A percentile compares a stretch with the other conserved stretches of the same genome.
phyloP scores from a whole-genome alignment of 179 eudicot genomes.

The Camellia oleifera region DNA sequence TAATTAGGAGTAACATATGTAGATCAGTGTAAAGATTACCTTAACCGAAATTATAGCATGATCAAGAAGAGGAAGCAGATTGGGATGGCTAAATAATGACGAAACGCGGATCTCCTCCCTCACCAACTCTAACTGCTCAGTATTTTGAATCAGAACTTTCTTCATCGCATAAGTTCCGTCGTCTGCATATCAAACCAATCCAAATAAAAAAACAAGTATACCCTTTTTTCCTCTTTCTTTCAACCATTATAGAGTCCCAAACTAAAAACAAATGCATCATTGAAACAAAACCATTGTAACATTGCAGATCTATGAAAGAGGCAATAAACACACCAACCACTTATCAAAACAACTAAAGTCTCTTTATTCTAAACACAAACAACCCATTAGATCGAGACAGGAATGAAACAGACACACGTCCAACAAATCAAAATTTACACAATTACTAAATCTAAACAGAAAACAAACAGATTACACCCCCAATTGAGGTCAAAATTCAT shows the following conservation, averaged over 20 bases:
- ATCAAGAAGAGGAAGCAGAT: slow-evolving; percentile 94
- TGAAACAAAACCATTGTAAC: neutral
- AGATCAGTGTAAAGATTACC: slow-evolving; percentile 37
- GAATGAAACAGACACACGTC: neutral
- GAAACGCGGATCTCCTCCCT: slow-evolving; percentile 96
- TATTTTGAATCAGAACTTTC: slow-evolving; percentile 87
- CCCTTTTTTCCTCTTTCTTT: neutral
- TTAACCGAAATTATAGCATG: slow-evolving; percentile 91
- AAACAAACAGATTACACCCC: neutral
- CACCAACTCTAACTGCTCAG: slow-evolving; percentile 88
- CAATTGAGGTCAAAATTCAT: neutral
- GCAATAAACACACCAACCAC: neutral
- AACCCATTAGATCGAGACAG: neutral
- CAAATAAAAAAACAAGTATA: slow-evolving; percentile 8
- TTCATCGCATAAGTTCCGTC: slow-evolving; percentile 99
- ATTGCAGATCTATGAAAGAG: slow-evolving; percentile 2
- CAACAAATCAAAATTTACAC: neutral
- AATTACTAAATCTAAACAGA: neutral
- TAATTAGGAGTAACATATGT: neutral
- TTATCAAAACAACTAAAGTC: neutral
- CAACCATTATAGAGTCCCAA: neutral
- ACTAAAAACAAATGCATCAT: neutral
- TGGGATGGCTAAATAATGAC: slow-evolving; percentile 85
- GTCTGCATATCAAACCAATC: slow-evolving; percentile 46
- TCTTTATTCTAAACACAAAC: neutral